Conservation (phyloP, 176 grass and related monocot genomes). For the Hordeum marinum region DNA sequence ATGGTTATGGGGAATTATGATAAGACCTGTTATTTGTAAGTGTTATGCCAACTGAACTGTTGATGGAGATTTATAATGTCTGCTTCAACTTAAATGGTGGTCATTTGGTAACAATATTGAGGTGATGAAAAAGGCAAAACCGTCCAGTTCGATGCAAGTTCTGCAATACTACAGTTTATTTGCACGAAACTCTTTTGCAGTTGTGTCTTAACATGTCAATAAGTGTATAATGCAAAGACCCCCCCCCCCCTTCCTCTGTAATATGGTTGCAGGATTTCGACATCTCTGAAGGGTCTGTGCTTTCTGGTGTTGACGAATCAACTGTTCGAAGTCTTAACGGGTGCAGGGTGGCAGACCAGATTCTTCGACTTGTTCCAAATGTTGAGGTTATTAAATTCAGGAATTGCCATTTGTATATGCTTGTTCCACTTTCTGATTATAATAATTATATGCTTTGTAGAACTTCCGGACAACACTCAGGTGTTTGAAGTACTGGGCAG, state of each 20-base stretch:
- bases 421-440: neutral
- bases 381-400: constrained; percentile 48
- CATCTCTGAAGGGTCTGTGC: constrained; percentile 85
- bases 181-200: neutral
- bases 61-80: neutral
- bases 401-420: constrained; percentile 15
- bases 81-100: neutral
- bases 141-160: neutral
- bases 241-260: neutral
- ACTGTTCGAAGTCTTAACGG: constrained; percentile 96
- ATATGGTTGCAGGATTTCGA: constrained; percentile 63
- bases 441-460: constrained; percentile 49
- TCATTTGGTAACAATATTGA: neutral
- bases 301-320: constrained; percentile 76
- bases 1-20: neutral
- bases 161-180: neutral
- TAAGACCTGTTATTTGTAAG: neutral
- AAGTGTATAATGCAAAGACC: neutral
- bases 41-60: neutral
- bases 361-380: constrained; percentile 93
- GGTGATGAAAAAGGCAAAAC: constrained; percentile 4
- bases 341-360: constrained; percentile 89
- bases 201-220: neutral
- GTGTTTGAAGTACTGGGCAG: constrained; percentile 95
- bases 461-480: constrained; percentile 78